These are phyloP conservation scores for Rutstroemia sp. DNA, from an alignment of 2,329 filamentous ascomycete species.

Conservation along the genomic window DNA sequence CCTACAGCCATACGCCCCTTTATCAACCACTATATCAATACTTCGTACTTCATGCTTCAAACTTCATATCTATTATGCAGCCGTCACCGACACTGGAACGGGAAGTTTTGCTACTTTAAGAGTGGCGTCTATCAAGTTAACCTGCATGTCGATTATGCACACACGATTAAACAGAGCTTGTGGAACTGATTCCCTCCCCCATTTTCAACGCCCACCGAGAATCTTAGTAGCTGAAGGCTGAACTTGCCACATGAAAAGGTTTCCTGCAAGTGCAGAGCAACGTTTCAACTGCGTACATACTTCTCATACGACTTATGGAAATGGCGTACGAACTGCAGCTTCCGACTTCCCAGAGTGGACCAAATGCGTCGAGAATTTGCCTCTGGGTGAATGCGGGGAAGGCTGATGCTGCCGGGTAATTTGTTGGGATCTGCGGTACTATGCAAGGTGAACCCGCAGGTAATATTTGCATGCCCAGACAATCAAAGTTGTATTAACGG, in stretches of 20 bases:
- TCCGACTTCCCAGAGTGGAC: background rate
- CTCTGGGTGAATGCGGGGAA: conserved; percentile 1
- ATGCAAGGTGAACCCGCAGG: background rate
- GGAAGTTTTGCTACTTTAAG: too few relatives aligned
- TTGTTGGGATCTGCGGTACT: background rate
- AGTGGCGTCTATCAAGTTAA: too few relatives aligned
- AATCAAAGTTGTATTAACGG: background rate
- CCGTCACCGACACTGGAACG: too few relatives aligned
- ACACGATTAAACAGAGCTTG: too few relatives aligned
- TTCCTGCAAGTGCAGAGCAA: conserved; percentile 5
- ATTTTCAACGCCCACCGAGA: too few relatives aligned
- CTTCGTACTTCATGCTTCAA: too few relatives aligned
- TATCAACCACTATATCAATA: too few relatives aligned
- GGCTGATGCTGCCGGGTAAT: conserved; percentile 1
- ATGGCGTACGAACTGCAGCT: background rate
- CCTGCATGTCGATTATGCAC: too few relatives aligned
- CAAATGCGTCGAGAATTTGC: background rate
- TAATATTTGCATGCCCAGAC: background rate
- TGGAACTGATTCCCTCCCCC: too few relatives aligned
- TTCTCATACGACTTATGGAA: background rate
- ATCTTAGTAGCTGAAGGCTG: background rate
- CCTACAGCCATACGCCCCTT: too few relatives aligned
- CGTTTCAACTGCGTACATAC: conserved; percentile 3
- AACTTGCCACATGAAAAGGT: background rate
- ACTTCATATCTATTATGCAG: too few relatives aligned